Evolutionary conservation across 2,329 filamentous ascomycete genomes (phyloP).

Genomic region (Cyphellophora attinorum): DNA sequence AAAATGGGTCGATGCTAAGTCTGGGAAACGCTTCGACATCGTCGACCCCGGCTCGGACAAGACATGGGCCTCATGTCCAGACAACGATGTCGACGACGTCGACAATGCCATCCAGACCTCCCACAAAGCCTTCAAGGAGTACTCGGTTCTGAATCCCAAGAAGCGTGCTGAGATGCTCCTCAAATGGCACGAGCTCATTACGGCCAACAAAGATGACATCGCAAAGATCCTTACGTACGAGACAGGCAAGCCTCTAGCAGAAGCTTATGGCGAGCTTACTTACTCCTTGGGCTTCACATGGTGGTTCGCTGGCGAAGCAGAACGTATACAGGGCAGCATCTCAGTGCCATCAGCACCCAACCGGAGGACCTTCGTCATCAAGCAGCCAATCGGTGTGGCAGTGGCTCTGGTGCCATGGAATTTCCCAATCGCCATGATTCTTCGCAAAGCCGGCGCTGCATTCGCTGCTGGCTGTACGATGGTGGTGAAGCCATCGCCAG

Average conservation of each 20-base stretch:
- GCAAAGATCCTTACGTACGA: conserved; percentile 54
- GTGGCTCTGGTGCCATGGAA: conserved; percentile 66
- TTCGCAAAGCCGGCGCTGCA: conserved; percentile 59
- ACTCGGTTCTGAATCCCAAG: conserved; percentile 50
- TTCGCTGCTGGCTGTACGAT: conserved; percentile 66
- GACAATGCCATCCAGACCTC: conserved; percentile 50
- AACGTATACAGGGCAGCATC: conserved; percentile 51
- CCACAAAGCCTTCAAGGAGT: conserved; percentile 51
- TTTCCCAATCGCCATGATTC: conserved; percentile 58
- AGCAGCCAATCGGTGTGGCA: conserved; percentile 62
- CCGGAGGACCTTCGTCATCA: conserved; percentile 60
- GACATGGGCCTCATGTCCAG: conserved; percentile 42
- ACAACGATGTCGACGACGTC: conserved; percentile 49
- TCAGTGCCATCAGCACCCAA: conserved; percentile 51
- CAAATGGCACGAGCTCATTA: conserved; percentile 57
- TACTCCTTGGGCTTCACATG: conserved; percentile 45
- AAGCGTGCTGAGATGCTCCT: conserved; percentile 53
- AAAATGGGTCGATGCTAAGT: conserved; percentile 36
- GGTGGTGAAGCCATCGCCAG: conserved; percentile 62
- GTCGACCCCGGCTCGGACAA: conserved; percentile 43
- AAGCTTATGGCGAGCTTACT: conserved; percentile 47
- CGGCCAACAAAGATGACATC: conserved; percentile 52
- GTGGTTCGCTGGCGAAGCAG: conserved; percentile 53
- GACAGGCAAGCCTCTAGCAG: conserved; percentile 48
- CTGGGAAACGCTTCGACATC: conserved; percentile 41